Percentiles rank a stretch among this genome's conserved stretches.
phyloP scores from a whole-genome alignment of 345 rosid species.

The Clausena lansium region DNA sequence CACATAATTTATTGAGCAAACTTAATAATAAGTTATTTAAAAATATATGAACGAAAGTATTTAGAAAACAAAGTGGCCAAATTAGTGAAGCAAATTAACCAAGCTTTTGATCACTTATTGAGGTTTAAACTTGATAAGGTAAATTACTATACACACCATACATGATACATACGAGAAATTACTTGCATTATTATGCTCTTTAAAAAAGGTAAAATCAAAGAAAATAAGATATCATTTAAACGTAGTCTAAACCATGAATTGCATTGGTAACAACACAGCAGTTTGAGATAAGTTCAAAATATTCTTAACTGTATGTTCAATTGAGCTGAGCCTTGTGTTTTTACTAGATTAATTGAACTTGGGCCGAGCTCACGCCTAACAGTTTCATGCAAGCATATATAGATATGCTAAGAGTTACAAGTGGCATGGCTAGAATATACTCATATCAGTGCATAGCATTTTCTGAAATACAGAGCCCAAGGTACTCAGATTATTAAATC shows the following conservation, averaged over 20 bases:
- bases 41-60: not conserved
- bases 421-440: not conserved
- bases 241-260: not conserved
- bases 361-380: not conserved
- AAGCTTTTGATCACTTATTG: not conserved
- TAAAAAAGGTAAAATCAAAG: not conserved
- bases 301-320: not conserved
- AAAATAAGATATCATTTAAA: not conserved
- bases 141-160: not conserved
- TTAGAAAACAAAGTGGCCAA: not conserved
- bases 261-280: not conserved
- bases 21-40: not conserved
- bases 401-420: not conserved
- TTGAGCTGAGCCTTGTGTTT: not conserved
- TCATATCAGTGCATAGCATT: not conserved
- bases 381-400: not conserved
- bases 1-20: not conserved
- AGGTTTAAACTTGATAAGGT: not conserved
- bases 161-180: not conserved
- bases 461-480: not conserved
- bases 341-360: not conserved
- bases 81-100: not conserved
- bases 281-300: not conserved
- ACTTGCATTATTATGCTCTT: not conserved
- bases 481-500: not conserved